Conservation (phyloP, 2,329 filamentous ascomycete species). For the Didymella segeticola region DNA sequence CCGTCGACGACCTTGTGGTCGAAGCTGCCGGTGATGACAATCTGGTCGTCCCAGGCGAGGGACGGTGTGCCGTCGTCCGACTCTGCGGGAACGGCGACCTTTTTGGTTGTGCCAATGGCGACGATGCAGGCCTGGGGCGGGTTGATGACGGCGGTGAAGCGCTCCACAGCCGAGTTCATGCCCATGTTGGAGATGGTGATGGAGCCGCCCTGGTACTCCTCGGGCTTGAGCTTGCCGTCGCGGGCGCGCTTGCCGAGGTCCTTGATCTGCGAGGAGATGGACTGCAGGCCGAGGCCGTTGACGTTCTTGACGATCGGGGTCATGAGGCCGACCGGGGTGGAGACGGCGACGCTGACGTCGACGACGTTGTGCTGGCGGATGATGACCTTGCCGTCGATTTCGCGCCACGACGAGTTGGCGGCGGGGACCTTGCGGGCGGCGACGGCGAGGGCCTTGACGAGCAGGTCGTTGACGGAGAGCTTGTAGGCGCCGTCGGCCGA, state of each 20-base stretch:
- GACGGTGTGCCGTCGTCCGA: slow-evolving; percentile 75
- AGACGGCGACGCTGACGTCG: slow-evolving; percentile 94
- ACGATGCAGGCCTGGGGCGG: slow-evolving; percentile 95
- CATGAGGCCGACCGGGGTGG: slow-evolving; percentile 92
- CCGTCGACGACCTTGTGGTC: slow-evolving; percentile 99
- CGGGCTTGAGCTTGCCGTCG: slow-evolving; percentile 98
- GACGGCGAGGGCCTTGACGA: slow-evolving; percentile 92
- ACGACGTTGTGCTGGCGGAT: slow-evolving; percentile 94
- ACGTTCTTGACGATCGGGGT: slow-evolving; percentile 95
- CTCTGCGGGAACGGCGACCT: slow-evolving; percentile 89
- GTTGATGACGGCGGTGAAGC: slow-evolving; percentile 99
- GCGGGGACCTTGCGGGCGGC: slow-evolving; percentile 93
- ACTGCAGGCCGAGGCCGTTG: slow-evolving; percentile 82
- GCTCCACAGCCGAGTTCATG: slow-evolving; percentile 96
- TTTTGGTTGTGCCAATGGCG: slow-evolving; percentile 91
- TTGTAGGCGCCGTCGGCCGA: slow-evolving; percentile 93
- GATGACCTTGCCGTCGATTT: slow-evolving; percentile 74
- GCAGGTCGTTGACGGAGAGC: slow-evolving; percentile 99
- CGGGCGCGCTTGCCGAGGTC: slow-evolving; percentile 95
- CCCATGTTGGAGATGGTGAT: slow-evolving; percentile 99
- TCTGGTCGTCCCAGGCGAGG: slow-evolving; percentile 96
- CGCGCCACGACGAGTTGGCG: slow-evolving; percentile 92
- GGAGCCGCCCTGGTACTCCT: slow-evolving; percentile 98
- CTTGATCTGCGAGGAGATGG: slow-evolving; percentile 90
- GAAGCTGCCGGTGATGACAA: slow-evolving; percentile 92